These are phyloP conservation scores for Sarocladium brachiariae DNA, from an alignment of 2,329 filamentous ascomycete genomes.

Conservation along the genomic window DNA sequence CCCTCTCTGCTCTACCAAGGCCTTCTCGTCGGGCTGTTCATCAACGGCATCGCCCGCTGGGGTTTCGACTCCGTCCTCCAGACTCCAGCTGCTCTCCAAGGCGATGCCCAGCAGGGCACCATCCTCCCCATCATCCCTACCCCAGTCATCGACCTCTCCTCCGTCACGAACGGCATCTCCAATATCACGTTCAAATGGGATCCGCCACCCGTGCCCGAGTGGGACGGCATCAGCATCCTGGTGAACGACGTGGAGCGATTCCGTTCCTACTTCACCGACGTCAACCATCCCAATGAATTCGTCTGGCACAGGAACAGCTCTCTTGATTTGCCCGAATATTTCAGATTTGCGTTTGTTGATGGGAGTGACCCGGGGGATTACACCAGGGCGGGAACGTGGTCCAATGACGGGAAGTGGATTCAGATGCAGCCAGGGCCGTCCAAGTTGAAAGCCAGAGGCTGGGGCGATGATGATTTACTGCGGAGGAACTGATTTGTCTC, in stretches of 20 bases:
- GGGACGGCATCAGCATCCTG: slow-evolving; percentile 70
- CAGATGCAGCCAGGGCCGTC: slow-evolving; percentile 58
- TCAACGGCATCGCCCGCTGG: slow-evolving; percentile 92
- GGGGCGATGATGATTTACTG: slow-evolving; percentile 6
- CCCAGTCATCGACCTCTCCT: slow-evolving; percentile 39
- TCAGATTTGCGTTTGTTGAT: slow-evolving; percentile 67
- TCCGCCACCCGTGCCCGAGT: slow-evolving; percentile 38
- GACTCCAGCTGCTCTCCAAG: slow-evolving; percentile 65
- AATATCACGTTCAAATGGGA: slow-evolving; percentile 59
- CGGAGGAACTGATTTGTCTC: background rate
- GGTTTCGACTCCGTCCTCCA: slow-evolving; percentile 86
- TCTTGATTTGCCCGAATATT: slow-evolving; percentile 57
- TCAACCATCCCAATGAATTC: slow-evolving; percentile 37
- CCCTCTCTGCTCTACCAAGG: slow-evolving; percentile 84
- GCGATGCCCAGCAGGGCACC: slow-evolving; percentile 58
- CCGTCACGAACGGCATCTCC: slow-evolving; percentile 38
- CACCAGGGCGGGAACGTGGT: slow-evolving; percentile 69
- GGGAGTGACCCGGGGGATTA: slow-evolving; percentile 62
- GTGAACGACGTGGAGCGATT: slow-evolving; percentile 84
- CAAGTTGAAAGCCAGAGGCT: slow-evolving; percentile 21
- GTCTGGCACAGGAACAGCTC: slow-evolving; percentile 49
- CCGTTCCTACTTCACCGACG: slow-evolving; percentile 60
- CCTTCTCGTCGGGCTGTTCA: slow-evolving; percentile 80
- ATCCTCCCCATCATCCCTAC: slow-evolving; percentile 48
- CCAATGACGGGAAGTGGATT: slow-evolving; percentile 55